Evolutionary conservation across 345 rosid genomes (phyloP).

Genomic region (Lagerstroemia speciosa): DNA sequence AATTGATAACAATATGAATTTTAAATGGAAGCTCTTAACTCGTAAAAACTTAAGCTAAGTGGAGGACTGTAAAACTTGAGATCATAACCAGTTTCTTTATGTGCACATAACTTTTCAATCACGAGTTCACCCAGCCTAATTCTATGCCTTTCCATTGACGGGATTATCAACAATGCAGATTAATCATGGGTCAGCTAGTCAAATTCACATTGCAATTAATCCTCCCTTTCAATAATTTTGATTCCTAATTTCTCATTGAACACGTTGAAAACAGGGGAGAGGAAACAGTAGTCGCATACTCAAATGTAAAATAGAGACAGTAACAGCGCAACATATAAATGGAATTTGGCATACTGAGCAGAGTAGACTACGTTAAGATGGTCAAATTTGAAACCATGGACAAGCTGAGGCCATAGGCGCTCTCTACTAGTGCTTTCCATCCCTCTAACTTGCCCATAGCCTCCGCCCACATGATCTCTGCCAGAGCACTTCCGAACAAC

Average conservation of each 20-base stretch:
- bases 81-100: neutral
- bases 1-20: neutral
- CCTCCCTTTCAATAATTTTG: neutral
- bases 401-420: conserved; percentile 98
- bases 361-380: conserved; percentile 59
- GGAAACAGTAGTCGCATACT: too few species aligned
- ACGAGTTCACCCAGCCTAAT: too few species aligned
- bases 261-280: too few species aligned
- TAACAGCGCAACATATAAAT: neutral
- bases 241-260: neutral
- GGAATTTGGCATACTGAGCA: neutral
- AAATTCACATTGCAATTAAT: neutral
- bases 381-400: conserved; percentile 81
- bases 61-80: neutral
- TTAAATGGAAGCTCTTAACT: neutral
- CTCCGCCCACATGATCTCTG: conserved; percentile 99
- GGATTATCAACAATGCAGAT: neutral
- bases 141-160: neutral
- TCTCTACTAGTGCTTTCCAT: conserved; percentile 87
- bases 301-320: neutral
- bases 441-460: conserved; percentile 85
- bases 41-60: neutral
- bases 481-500: conserved; percentile 30
- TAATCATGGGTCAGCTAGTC: neutral
- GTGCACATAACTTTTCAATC: neutral